phyloP scores from a whole-genome alignment of 2,329 filamentous ascomycete genomes.

The Cladophialophora bantiana region DNA sequence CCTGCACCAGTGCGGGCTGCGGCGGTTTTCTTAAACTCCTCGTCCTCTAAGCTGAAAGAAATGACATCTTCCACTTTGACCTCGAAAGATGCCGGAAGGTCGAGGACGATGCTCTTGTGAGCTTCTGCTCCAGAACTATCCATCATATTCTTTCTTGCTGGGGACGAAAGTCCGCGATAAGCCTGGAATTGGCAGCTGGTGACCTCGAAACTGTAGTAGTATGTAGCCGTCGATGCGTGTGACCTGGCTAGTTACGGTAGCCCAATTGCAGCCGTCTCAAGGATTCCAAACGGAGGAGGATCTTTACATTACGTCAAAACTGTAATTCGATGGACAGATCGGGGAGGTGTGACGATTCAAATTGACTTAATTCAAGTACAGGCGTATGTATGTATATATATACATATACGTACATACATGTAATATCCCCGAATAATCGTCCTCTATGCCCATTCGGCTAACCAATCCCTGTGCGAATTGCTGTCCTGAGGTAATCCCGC shows the following conservation, averaged over 20 bases:
- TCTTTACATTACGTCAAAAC: too few species aligned
- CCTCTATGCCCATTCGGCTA: too few species aligned
- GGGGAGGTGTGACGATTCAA: too few species aligned
- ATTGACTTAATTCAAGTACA: too few species aligned
- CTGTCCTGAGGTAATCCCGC: too few species aligned
- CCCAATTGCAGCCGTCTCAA: too few species aligned
- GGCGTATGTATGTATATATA: too few species aligned
- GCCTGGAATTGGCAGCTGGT: neutral
- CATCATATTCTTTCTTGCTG: neutral
- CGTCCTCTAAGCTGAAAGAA: neutral
- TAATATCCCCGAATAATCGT: too few species aligned
- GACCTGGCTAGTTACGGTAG: neutral
- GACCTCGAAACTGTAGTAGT: neutral
- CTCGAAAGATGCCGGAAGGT: slow-evolving; percentile 7
- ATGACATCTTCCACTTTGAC: slow-evolving; percentile 17
- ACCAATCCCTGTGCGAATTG: too few species aligned
- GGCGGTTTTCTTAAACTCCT: neutral
- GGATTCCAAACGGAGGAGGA: too few species aligned
- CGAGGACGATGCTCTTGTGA: slow-evolving; percentile 1
- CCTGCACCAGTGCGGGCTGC: slow-evolving; percentile 7
- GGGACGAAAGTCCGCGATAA: neutral
- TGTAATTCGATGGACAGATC: too few species aligned
- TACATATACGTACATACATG: too few species aligned
- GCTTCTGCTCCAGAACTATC: neutral
- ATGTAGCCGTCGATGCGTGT: neutral